These are phyloP conservation scores for Fragilariopsis cylindrus DNA, from an alignment of 108 stramenopile genomes.

Conservation along the genomic window DNA sequence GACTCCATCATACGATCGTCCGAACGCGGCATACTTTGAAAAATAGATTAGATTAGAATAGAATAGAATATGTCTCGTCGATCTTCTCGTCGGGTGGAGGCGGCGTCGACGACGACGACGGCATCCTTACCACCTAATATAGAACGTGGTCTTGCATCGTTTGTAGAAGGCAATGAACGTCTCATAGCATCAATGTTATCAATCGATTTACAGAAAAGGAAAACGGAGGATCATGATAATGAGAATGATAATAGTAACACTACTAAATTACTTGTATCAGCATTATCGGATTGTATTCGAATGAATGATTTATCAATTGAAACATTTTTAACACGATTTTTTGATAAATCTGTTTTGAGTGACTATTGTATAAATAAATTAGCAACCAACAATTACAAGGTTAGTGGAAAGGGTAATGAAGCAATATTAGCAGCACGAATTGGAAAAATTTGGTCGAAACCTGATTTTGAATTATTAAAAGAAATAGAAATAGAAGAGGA, in stretches of 20 bases:
- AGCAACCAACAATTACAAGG: background rate
- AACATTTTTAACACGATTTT: background rate
- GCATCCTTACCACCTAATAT: background rate
- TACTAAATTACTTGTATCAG: background rate
- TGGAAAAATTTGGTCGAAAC: background rate
- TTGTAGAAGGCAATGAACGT: background rate
- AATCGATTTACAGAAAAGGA: background rate
- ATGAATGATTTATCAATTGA: background rate
- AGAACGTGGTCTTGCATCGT: background rate
- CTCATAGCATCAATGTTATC: slow-evolving; percentile 1
- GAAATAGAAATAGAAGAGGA: no score
- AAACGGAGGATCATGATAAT: background rate
- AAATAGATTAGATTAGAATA: no score
- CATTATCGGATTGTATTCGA: background rate
- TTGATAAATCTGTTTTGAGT: background rate
- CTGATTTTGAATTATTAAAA: background rate
- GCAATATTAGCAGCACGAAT: background rate
- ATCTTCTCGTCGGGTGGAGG: background rate
- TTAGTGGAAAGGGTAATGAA: slow-evolving; percentile 1
- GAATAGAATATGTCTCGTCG: background rate
- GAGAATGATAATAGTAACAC: background rate
- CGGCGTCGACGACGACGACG: background rate
- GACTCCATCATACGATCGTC: no score
- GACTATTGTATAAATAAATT: background rate
- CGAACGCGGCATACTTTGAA: no score